Evolutionary conservation across 139 green algal genomes (phyloP).

Genomic region (Chlorella sp.): DNA sequence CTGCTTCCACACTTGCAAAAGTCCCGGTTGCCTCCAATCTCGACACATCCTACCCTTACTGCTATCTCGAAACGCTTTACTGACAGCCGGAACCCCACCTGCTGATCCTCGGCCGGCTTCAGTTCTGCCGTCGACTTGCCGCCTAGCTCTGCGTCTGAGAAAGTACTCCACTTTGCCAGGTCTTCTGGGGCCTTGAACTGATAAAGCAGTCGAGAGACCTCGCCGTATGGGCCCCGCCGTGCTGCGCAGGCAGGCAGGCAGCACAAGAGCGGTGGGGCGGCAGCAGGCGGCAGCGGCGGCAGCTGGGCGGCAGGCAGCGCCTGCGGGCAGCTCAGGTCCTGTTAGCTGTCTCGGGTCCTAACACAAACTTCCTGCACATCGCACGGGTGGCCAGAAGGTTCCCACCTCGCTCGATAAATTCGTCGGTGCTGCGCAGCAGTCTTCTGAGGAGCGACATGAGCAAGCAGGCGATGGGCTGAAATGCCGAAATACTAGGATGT

Average conservation of each 20-base stretch:
- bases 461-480: background rate
- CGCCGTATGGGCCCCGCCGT: constrained; percentile 3
- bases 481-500: no score
- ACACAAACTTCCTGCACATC: background rate
- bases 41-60: no score
- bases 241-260: background rate
- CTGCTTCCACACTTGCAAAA: background rate
- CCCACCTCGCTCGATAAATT: constrained; percentile 28
- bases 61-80: no score
- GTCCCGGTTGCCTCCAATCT: no score
- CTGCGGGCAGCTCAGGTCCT: no score
- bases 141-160: constrained; percentile 51
- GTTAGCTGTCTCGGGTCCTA: background rate
- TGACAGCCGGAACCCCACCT: no score
- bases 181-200: constrained; percentile 47
- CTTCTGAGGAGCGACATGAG: background rate
- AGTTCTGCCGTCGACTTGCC: constrained; percentile 49
- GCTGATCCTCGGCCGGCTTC: constrained; percentile 5
- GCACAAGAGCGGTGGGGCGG: background rate
- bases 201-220: constrained; percentile 36
- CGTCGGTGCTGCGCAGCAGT: constrained; percentile 5
- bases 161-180: constrained; percentile 47
- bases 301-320: background rate
- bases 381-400: background rate
- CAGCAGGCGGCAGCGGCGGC: background rate